These are phyloP conservation scores for Rickenella mellea DNA, from an alignment of 768 basidiomycete species.

Conservation along the genomic window DNA sequence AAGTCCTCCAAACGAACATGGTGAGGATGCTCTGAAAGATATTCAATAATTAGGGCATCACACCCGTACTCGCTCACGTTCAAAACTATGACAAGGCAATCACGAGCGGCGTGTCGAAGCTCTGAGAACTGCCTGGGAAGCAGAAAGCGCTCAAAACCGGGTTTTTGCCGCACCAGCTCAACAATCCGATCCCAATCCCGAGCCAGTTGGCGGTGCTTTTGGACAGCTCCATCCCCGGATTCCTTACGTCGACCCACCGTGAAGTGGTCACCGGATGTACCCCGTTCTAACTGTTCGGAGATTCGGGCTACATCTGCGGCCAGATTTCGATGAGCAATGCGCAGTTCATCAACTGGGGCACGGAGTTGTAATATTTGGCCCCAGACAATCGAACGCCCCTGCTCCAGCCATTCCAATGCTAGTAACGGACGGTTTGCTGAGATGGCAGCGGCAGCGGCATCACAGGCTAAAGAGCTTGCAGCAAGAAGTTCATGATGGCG, in stretches of 20 bases:
- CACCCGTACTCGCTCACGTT: slow-evolving; percentile 9
- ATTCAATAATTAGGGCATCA: slow-evolving; percentile 12
- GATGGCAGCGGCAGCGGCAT: background rate
- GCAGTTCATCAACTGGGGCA: slow-evolving; percentile 4
- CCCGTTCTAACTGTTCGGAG: too few species aligned
- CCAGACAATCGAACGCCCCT: slow-evolving; percentile 11
- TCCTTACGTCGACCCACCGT: too few species aligned
- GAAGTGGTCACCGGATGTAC: too few species aligned
- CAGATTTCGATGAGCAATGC: background rate
- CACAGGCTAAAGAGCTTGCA: too few species aligned
- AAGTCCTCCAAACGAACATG: too few species aligned
- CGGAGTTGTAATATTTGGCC: slow-evolving; percentile 6
- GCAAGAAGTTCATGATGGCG: too few species aligned
- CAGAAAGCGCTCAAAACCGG: slow-evolving; percentile 12
- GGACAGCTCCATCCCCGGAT: too few species aligned
- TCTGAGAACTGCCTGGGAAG: slow-evolving; percentile 7
- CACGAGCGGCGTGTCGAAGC: slow-evolving; percentile 7
- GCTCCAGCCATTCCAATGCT: slow-evolving; percentile 9
- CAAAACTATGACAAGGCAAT: slow-evolving; percentile 12
- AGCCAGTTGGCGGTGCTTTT: slow-evolving; percentile 4
- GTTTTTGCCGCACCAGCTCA: slow-evolving; percentile 11
- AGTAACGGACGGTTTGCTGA: too few species aligned
- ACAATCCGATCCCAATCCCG: slow-evolving; percentile 8
- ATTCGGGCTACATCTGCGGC: too few species aligned
- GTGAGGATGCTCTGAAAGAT: too few species aligned